Evolutionary conservation across 768 basidiomycete genomes (phyloP), one percentile per base, ranked within the genome.

Genomic region (Boletus vermiculosoides): DNA sequence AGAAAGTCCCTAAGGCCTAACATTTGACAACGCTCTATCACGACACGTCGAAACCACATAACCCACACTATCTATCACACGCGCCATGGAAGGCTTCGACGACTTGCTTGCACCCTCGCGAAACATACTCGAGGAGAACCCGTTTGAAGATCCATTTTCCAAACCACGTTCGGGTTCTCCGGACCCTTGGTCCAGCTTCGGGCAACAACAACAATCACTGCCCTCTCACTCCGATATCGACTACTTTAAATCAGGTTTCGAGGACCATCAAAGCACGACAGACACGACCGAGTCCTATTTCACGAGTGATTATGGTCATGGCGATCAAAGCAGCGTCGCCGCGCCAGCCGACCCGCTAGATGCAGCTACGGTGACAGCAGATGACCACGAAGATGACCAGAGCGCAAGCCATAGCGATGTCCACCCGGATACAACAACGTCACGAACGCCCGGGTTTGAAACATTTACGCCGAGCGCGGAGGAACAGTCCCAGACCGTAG

Each of bases 111-210:
- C 76, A 12, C 78, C 82, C 51, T 85, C 87, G 28, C 80, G 82
- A 62, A 76, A 72, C 62, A 78, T 75, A 39, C 75, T 90, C n/a
- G 86, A 88, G 67, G 80, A 83, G 55, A 90, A 91, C 63, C 89
- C 89, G 0, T 91, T 92, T 58, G 83, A 83, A 39, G 83, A 88
- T 67, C 86, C 86, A 5, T 90, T 89, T 63, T 75, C 80, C n/a
- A 80, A 81, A 56, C 80, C 66, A 30, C 69, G 88, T 42, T 84
- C 87, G 22, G 67, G 72, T 61, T 89, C 88, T 20, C 86, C 87
- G 42, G 89, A 91, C 70, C 89, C 89, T 62, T 92, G 89, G 89
- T 76, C 86, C 5, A 81, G 80, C 56, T 85, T 83, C 39, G 84
- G 79, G 59, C 77, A 77, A 42, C 61, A 60, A 59, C 71, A 57